phyloP scores from a whole-genome alignment of 768 basidiomycete species.

The Dacryopinax spathularia region DNA sequence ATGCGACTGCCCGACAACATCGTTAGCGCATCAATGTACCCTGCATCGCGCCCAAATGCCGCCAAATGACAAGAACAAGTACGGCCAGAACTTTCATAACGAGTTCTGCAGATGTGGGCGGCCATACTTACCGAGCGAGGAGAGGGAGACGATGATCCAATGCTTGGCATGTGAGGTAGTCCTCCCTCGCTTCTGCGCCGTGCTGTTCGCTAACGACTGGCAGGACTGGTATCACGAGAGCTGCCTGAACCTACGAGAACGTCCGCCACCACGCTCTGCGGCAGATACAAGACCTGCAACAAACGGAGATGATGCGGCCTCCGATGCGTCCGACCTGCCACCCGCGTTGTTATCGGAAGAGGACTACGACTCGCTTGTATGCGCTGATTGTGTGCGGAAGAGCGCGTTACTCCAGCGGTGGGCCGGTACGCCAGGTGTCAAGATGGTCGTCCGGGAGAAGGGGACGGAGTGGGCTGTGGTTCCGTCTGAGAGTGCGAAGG shows the following conservation, averaged over 20 bases:
- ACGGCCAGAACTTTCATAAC: slow-evolving; percentile 57
- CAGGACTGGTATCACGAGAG: slow-evolving; percentile 91
- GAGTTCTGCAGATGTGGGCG: slow-evolving; percentile 62
- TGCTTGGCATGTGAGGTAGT: slow-evolving; percentile 72
- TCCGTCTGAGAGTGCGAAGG: slow-evolving; percentile 24
- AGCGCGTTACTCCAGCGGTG: slow-evolving; percentile 41
- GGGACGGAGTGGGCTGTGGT: slow-evolving; percentile 17
- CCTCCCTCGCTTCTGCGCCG: slow-evolving; percentile 11
- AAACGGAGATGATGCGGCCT: slow-evolving; percentile 42
- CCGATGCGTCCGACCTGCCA: slow-evolving; percentile 44
- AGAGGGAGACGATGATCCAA: slow-evolving; percentile 78
- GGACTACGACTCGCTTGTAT: slow-evolving; percentile 66
- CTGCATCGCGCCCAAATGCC: slow-evolving; percentile 42
- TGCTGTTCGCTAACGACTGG: neutral
- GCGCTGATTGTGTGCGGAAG: slow-evolving; percentile 48
- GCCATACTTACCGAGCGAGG: slow-evolving; percentile 55
- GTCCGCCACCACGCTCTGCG: slow-evolving; percentile 12
- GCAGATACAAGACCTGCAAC: neutral
- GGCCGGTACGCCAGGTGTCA: slow-evolving; percentile 53
- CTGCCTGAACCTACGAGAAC: slow-evolving; percentile 64
- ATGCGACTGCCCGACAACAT: slow-evolving; percentile 68
- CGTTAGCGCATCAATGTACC: slow-evolving; percentile 47
- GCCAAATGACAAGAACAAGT: slow-evolving; percentile 43
- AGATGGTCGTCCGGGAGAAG: slow-evolving; percentile 47
- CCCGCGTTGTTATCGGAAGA: slow-evolving; percentile 49